phyloP scores from a whole-genome alignment of 768 basidiomycete species.

The Trametes punicea region DNA sequence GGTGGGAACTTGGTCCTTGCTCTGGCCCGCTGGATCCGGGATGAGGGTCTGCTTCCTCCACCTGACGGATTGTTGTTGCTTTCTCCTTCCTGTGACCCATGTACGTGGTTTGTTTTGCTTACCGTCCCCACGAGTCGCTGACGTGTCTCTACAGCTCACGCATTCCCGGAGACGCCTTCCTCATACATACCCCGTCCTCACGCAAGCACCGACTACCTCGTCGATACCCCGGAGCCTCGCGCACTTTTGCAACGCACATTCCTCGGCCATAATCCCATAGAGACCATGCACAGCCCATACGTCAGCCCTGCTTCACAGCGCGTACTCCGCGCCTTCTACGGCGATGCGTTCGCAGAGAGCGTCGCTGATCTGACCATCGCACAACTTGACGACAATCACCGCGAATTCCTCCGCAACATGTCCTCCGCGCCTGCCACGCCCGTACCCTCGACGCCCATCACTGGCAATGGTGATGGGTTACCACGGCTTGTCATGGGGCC shows the following conservation, averaged over 20 bases:
- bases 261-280: slow-evolving; percentile 39
- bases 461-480: background rate
- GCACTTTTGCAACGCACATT: slow-evolving; percentile 52
- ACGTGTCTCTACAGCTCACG: slow-evolving; percentile 34
- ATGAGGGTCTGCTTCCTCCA: slow-evolving; percentile 42
- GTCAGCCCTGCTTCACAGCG: slow-evolving; percentile 32
- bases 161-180: slow-evolving; percentile 46
- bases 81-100: slow-evolving; percentile 39
- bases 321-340: slow-evolving; percentile 34
- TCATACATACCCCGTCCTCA: slow-evolving; percentile 50
- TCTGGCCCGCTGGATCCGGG: slow-evolving; percentile 51
- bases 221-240: slow-evolving; percentile 51
- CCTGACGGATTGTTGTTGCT: slow-evolving; percentile 47
- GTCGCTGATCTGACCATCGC: slow-evolving; percentile 29
- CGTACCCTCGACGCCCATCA: slow-evolving; percentile 7
- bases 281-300: slow-evolving; percentile 35
- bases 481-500: slow-evolving; percentile 5
- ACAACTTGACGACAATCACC: slow-evolving; percentile 21
- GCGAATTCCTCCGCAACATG: slow-evolving; percentile 24
- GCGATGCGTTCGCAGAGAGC: slow-evolving; percentile 27
- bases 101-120: slow-evolving; percentile 21
- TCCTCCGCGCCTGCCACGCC: slow-evolving; percentile 22
- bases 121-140: slow-evolving; percentile 25
- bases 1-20: slow-evolving; percentile 53
- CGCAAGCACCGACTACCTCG: slow-evolving; percentile 46